phyloP scores from a whole-genome alignment of 2,329 filamentous ascomycete species.

The Colletotrichum scovillei region DNA sequence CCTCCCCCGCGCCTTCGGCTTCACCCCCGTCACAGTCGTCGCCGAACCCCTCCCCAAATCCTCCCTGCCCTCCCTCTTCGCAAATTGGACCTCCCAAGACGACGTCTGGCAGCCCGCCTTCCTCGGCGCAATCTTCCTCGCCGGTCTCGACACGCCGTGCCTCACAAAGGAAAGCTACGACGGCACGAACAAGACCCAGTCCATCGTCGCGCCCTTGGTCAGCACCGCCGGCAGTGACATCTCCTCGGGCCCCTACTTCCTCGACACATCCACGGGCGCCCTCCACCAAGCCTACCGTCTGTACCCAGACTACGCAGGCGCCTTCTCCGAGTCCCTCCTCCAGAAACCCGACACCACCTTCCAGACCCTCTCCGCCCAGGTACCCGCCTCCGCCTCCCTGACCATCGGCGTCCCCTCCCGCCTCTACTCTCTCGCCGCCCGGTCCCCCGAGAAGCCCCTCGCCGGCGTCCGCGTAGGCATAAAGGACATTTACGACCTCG shows the following conservation, averaged over 20 bases:
- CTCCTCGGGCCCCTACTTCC: slow-evolving; percentile 51
- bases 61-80: slow-evolving; percentile 41
- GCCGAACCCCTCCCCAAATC: slow-evolving; percentile 37
- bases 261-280: slow-evolving; percentile 44
- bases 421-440: slow-evolving; percentile 61
- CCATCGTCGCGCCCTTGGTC: slow-evolving; percentile 37
- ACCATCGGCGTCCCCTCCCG: slow-evolving; percentile 67
- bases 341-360: slow-evolving; percentile 45
- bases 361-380: slow-evolving; percentile 47
- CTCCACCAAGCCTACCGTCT: slow-evolving; percentile 49
- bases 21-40: slow-evolving; percentile 49
- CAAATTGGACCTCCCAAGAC: slow-evolving; percentile 44
- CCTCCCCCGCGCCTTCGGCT: slow-evolving; percentile 43
- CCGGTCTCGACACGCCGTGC: slow-evolving; percentile 23
- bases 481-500: slow-evolving; percentile 72
- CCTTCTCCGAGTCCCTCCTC: slow-evolving; percentile 46
- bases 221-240: slow-evolving; percentile 33
- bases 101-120: slow-evolving; percentile 44
- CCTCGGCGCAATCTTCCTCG: slow-evolving; percentile 39
- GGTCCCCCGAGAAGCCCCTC: slow-evolving; percentile 64
- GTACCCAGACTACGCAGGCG: slow-evolving; percentile 48
- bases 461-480: slow-evolving; percentile 70
- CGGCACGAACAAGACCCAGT: slow-evolving; percentile 29
- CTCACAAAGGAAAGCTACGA: slow-evolving; percentile 32
- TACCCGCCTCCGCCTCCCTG: slow-evolving; percentile 41